phyloP scores from a whole-genome alignment of 2,329 filamentous ascomycete species.

The Aspergillus ustus region DNA sequence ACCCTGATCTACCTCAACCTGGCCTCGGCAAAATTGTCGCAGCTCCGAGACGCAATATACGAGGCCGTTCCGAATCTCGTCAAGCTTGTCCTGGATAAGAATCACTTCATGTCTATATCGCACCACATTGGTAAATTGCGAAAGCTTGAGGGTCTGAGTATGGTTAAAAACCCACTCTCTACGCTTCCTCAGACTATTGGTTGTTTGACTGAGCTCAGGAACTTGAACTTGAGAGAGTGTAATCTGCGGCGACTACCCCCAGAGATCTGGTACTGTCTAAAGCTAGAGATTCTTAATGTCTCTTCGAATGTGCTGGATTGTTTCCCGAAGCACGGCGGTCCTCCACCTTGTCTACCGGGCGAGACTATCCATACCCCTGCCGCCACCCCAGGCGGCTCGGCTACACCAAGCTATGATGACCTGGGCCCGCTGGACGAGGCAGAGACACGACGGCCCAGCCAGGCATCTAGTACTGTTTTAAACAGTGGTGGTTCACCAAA shows the following conservation, averaged over 20 bases:
- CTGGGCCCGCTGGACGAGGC: slow-evolving; percentile 68
- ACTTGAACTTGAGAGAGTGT: slow-evolving; percentile 89
- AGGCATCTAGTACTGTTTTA: slow-evolving; percentile 75
- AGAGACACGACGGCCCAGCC: slow-evolving; percentile 75
- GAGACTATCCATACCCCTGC: slow-evolving; percentile 49
- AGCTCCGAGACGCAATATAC: slow-evolving; percentile 84
- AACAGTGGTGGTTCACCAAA: slow-evolving; percentile 76
- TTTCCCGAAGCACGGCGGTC: slow-evolving; percentile 79
- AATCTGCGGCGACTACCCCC: slow-evolving; percentile 86
- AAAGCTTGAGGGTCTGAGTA: slow-evolving; percentile 87
- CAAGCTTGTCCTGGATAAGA: slow-evolving; percentile 87
- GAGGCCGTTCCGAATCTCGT: slow-evolving; percentile 85
- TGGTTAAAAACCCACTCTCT: slow-evolving; percentile 87
- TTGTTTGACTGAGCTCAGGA: slow-evolving; percentile 79
- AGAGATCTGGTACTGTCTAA: slow-evolving; percentile 95
- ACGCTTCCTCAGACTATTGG: slow-evolving; percentile 87
- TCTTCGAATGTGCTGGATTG: slow-evolving; percentile 91
- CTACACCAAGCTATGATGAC: slow-evolving; percentile 78
- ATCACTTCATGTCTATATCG: slow-evolving; percentile 91
- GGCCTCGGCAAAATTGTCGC: slow-evolving; percentile 86
- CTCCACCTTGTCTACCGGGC: slow-evolving; percentile 68
- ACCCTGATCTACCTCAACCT: slow-evolving; percentile 86
- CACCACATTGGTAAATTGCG: slow-evolving; percentile 81
- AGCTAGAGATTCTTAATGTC: slow-evolving; percentile 87
- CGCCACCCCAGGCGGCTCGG: slow-evolving; percentile 56